A percentile compares a stretch with the other conserved stretches of the same genome.
Evolutionary conservation across 2,329 filamentous ascomycete species (phyloP).

Genomic region (Ascochyta koolunga): DNA sequence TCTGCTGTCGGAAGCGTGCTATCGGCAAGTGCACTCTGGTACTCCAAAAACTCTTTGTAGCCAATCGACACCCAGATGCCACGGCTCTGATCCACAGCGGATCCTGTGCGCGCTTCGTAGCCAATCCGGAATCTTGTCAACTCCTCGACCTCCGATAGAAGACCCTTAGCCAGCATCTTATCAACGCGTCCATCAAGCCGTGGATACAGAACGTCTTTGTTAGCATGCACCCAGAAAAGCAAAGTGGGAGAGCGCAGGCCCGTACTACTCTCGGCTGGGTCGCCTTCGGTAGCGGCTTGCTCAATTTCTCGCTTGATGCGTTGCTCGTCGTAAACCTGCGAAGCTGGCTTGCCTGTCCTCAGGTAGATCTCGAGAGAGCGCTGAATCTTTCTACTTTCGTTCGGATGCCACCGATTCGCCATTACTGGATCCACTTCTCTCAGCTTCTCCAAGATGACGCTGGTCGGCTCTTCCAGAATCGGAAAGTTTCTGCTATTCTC

Average conservation of each 20-base stretch:
- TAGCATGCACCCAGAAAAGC: slow-evolving; percentile 86
- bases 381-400: slow-evolving; percentile 86
- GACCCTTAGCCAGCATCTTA: slow-evolving; percentile 75
- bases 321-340: slow-evolving; percentile 86
- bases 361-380: slow-evolving; percentile 90
- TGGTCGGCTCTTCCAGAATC: slow-evolving; percentile 73
- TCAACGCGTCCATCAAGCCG: slow-evolving; percentile 80
- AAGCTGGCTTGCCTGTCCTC: slow-evolving; percentile 79
- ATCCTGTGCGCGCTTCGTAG: slow-evolving; percentile 54
- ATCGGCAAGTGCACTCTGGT: slow-evolving; percentile 55
- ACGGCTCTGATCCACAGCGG: slow-evolving; percentile 70
- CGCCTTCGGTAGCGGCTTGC: slow-evolving; percentile 1
- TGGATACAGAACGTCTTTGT: slow-evolving; percentile 68
- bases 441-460: slow-evolving; percentile 74
- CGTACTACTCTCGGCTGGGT: neutral
- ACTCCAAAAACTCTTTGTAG: slow-evolving; percentile 86
- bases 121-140: slow-evolving; percentile 58
- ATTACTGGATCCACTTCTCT: slow-evolving; percentile 84
- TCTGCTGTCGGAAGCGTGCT: slow-evolving; percentile 44
- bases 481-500: slow-evolving; percentile 57
- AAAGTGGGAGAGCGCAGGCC: slow-evolving; percentile 64
- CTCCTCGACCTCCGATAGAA: slow-evolving; percentile 66
- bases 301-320: slow-evolving; percentile 41
- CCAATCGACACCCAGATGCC: slow-evolving; percentile 98
- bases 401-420: slow-evolving; percentile 92